Conservation (phyloP, 2,329 filamentous ascomycete genomes). For the Epichloe elymi region DNA sequence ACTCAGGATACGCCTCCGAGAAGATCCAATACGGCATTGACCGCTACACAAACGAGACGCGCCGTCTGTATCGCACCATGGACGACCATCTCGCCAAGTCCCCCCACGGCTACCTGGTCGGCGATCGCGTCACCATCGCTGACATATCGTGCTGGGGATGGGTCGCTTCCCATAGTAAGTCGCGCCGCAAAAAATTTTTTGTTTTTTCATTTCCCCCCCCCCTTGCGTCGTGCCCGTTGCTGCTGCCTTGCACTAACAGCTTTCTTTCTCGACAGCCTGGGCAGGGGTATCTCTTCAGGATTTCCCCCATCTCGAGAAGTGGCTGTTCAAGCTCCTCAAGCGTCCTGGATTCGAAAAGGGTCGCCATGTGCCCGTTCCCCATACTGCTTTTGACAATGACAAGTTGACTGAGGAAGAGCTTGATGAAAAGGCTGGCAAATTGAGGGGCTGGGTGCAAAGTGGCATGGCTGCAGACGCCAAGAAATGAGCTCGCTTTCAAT, state of each 20-base stretch:
- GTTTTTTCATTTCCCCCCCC: not conserved
- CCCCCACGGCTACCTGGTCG: conserved; percentile 45
- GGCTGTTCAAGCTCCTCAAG: conserved; percentile 58
- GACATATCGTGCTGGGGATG: conserved; percentile 76
- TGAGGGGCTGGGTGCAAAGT: conserved; percentile 51
- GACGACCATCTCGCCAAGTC: conserved; percentile 54
- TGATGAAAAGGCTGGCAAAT: conserved; percentile 40
- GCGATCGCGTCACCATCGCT: conserved; percentile 58
- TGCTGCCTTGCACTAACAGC: not conserved
- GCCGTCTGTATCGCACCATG: conserved; percentile 67
- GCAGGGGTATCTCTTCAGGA: conserved; percentile 48
- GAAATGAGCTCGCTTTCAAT: conserved; percentile 19
- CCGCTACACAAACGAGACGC: conserved; percentile 71
- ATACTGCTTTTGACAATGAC: conserved; percentile 43
- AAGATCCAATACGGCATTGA: conserved; percentile 72
- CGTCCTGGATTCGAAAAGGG: conserved; percentile 65
- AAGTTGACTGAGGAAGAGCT: conserved; percentile 36
- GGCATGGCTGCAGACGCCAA: conserved; percentile 56
- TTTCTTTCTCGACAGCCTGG: conserved; percentile 15
- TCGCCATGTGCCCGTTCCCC: conserved; percentile 53
- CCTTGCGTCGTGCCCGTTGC: not conserved
- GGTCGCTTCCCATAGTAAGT: conserved; percentile 42
- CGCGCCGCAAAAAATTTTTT: not conserved
- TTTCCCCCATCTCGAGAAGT: conserved; percentile 64
- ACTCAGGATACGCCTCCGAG: conserved; percentile 55